A percentile compares a stretch with the other conserved stretches of the same genome.
phyloP scores from a whole-genome alignment of 306 rosid genomes.

The Prunus salicina region DNA sequence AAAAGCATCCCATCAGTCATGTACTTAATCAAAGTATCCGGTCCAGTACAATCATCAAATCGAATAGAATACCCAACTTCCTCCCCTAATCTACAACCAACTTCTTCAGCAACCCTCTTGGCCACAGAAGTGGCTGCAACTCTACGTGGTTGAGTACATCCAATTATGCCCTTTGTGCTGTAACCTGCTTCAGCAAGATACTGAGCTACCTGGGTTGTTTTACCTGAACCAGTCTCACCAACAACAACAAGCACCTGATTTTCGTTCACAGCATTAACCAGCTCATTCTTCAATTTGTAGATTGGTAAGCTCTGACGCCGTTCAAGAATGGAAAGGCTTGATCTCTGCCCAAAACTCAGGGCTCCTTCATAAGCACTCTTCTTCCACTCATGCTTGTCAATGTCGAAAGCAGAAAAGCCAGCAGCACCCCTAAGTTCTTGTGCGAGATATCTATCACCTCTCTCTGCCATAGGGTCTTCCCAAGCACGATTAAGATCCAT shows the following conservation, averaged over 20 bases:
- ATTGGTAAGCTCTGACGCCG: constrained; percentile 80
- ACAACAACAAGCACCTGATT: constrained; percentile 79
- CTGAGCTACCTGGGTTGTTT: constrained; percentile 91
- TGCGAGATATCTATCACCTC: constrained; percentile 85
- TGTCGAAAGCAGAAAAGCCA: constrained; percentile 54
- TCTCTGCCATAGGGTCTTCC: constrained; percentile 89
- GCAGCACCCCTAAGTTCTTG: constrained; percentile 79
- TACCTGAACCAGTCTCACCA: constrained; percentile 94
- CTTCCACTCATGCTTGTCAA: constrained; percentile 82
- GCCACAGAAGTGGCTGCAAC: constrained; percentile 95
- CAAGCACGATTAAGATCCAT: constrained; percentile 95
- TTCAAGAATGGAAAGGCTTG: constrained; percentile 74
- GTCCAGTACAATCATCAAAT: constrained; percentile 85
- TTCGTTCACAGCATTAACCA: constrained; percentile 77
- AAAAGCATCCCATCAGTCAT: constrained; percentile 93
- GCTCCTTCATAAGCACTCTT: constrained; percentile 82
- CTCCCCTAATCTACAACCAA: constrained; percentile 84
- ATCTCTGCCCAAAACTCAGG: constrained; percentile 70
- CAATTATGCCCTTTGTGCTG: constrained; percentile 72
- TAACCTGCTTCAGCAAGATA: constrained; percentile 88
- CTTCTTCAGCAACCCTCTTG: constrained; percentile 88
- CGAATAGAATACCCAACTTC: constrained; percentile 93
- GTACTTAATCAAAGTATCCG: constrained; percentile 77
- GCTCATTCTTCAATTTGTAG: constrained; percentile 73
- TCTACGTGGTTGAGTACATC: constrained; percentile 91